Percentiles rank a stretch among this genome's conserved stretches.
phyloP scores from a whole-genome alignment of 2,329 filamentous ascomycete genomes.

The Clonostachys sp. region DNA sequence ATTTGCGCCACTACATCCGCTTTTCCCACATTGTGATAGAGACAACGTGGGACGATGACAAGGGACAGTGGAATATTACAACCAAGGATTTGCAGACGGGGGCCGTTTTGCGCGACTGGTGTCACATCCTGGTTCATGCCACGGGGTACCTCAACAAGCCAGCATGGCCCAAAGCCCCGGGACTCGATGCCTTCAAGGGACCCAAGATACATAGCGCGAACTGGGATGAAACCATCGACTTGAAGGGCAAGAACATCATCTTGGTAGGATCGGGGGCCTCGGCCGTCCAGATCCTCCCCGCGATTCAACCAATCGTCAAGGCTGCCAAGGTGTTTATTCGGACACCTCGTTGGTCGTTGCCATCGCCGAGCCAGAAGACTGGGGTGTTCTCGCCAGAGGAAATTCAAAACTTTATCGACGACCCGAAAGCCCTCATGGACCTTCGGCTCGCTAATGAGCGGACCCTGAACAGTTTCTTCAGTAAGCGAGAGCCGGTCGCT shows the following conservation, averaged over 20 bases:
- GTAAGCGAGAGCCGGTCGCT: not conserved
- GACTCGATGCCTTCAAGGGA: slow-evolving; percentile 39
- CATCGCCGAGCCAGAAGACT: not conserved
- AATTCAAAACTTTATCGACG: not conserved
- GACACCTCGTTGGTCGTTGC: not conserved
- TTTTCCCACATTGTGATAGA: slow-evolving; percentile 32
- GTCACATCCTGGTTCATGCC: slow-evolving; percentile 43
- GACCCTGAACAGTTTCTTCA: slow-evolving; percentile 2
- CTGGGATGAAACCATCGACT: slow-evolving; percentile 22
- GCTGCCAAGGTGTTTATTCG: slow-evolving; percentile 1
- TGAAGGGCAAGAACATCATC: slow-evolving; percentile 42
- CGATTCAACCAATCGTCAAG: slow-evolving; percentile 22
- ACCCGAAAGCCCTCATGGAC: not conserved
- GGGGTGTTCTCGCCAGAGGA: slow-evolving; percentile 1
- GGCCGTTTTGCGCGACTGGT: slow-evolving; percentile 8
- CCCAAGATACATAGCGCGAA: slow-evolving; percentile 46
- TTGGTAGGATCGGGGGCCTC: slow-evolving; percentile 54
- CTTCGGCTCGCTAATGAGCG: slow-evolving; percentile 1
- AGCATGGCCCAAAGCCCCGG: slow-evolving; percentile 45
- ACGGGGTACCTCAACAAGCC: slow-evolving; percentile 41
- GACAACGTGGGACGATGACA: slow-evolving; percentile 38
- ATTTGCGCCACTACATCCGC: slow-evolving; percentile 36
- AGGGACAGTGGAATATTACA: slow-evolving; percentile 32
- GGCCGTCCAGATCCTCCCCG: slow-evolving; percentile 47
- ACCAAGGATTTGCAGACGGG: not conserved